A percentile compares a stretch with the other conserved stretches of the same genome.
phyloP scores from a whole-genome alignment of 257 asterid genomes.

The Solanum lycopersicoides region DNA sequence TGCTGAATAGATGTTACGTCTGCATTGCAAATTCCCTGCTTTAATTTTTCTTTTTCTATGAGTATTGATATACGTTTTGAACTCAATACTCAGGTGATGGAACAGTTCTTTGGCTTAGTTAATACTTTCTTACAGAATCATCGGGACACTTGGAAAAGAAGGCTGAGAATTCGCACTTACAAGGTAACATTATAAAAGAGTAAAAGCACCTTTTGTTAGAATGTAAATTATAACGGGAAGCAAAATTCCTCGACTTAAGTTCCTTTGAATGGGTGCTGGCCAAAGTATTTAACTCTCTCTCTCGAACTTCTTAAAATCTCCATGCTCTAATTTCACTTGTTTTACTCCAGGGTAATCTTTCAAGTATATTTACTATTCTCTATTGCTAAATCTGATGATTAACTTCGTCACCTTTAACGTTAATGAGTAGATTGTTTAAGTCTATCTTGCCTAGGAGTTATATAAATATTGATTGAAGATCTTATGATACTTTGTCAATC shows the following conservation, averaged over 20 bases:
- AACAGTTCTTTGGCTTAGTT: slow-evolving; percentile 87
- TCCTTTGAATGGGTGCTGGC: not conserved
- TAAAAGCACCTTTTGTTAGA: not conserved
- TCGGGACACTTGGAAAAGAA: slow-evolving; percentile 83
- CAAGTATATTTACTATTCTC: not conserved
- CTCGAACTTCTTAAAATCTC: not conserved
- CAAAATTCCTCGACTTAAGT: not conserved
- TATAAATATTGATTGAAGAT: not conserved
- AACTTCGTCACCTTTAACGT: not conserved
- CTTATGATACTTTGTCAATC: not conserved
- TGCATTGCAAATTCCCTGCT: not conserved
- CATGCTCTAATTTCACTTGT: not conserved
- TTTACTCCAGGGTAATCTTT: not conserved
- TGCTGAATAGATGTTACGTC: not conserved
- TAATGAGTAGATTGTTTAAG: not conserved
- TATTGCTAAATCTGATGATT: not conserved
- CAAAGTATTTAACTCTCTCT: not conserved
- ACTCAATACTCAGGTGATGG: slow-evolving; percentile 75
- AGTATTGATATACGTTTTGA: not conserved
- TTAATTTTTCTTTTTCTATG: not conserved
- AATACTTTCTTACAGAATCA: slow-evolving; percentile 90
- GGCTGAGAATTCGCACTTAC: slow-evolving; percentile 84
- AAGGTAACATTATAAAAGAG: slow-evolving; percentile 43
- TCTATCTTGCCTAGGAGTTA: not conserved
- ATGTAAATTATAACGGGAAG: not conserved